Conservation (phyloP, 768 basidiomycete species). For the Leccinum obscurum region DNA sequence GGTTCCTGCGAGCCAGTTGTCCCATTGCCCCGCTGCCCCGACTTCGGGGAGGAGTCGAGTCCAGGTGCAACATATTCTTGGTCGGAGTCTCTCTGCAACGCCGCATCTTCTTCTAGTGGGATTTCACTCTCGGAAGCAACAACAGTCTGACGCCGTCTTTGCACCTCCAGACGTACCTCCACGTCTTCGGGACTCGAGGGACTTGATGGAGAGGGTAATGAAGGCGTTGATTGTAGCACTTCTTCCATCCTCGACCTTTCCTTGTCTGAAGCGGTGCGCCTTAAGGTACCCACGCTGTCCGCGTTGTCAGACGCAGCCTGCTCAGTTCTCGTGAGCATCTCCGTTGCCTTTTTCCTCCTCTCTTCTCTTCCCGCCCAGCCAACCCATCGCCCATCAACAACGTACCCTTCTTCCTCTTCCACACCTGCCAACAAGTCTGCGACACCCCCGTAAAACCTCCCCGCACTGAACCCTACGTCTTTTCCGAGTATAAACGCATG, state of each 20-base stretch:
- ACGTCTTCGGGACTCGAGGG: conserved; percentile 3
- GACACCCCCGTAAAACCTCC: conserved; percentile 86
- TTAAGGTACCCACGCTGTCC: conserved; percentile 2
- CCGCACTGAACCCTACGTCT: conserved; percentile 89
- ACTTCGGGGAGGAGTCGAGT: background rate
- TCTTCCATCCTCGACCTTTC: conserved; percentile 30
- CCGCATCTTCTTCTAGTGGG: background rate
- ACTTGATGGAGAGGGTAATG: conserved; percentile 5
- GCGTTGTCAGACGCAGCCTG: conserved; percentile 2
- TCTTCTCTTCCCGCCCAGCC: conserved; percentile 20
- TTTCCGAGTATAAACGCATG: conserved; percentile 88
- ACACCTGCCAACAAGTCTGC: conserved; percentile 75
- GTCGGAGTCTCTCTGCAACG: background rate
- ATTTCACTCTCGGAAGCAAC: background rate
- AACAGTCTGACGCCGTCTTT: background rate
- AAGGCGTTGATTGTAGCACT: conserved; percentile 17
- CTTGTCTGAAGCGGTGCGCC: conserved; percentile 22
- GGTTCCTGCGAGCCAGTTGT: background rate
- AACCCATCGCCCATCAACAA: conserved; percentile 25
- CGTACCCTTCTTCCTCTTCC: conserved; percentile 58
- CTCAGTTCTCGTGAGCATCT: conserved; percentile 1
- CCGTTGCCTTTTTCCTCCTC: conserved; percentile 10
- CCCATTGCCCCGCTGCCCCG: background rate
- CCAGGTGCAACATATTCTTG: background rate
- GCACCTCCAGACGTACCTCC: conserved; percentile 1